These are phyloP conservation scores for Phytophthora syringae DNA, from an alignment of 352 stramenopile species.

Conservation along the genomic window DNA sequence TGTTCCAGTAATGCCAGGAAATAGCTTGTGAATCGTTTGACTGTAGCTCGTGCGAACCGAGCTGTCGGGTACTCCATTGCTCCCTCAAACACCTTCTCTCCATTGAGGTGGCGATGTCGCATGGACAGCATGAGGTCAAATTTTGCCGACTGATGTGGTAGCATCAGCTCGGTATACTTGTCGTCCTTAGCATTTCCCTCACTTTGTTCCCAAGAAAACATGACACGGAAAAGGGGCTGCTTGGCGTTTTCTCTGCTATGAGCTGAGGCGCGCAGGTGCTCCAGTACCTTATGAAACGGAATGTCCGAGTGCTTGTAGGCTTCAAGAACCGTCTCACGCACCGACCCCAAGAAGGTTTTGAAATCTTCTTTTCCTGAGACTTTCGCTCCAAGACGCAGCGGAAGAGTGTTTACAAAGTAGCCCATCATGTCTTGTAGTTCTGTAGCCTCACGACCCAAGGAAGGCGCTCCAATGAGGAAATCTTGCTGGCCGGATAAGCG, in stretches of 20 bases:
- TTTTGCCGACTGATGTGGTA: slow-evolving; percentile 48
- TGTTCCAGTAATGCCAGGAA: slow-evolving; percentile 48
- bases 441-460: slow-evolving; percentile 38
- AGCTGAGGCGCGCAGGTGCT: slow-evolving; percentile 41
- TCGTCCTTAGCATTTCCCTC: not conserved
- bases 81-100: slow-evolving; percentile 44
- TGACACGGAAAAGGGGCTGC: slow-evolving; percentile 52
- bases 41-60: slow-evolving; percentile 38
- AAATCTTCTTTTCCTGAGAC: slow-evolving; percentile 28
- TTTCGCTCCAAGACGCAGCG: slow-evolving; percentile 42
- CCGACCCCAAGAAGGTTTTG: slow-evolving; percentile 35
- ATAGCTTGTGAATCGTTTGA: slow-evolving; percentile 51
- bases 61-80: slow-evolving; percentile 51
- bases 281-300: slow-evolving; percentile 58
- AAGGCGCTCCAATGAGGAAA: slow-evolving; percentile 54
- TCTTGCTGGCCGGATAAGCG: slow-evolving; percentile 46
- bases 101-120: slow-evolving; percentile 29
- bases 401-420: slow-evolving; percentile 69
- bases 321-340: slow-evolving; percentile 50
- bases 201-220: slow-evolving; percentile 61
- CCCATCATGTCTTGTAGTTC: slow-evolving; percentile 47
- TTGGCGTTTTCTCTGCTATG: slow-evolving; percentile 8
- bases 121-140: slow-evolving; percentile 78
- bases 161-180: slow-evolving; percentile 28
- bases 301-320: slow-evolving; percentile 59